Conservation (phyloP, 2,329 filamentous ascomycete species). For the Lachnellula subtilissima region DNA sequence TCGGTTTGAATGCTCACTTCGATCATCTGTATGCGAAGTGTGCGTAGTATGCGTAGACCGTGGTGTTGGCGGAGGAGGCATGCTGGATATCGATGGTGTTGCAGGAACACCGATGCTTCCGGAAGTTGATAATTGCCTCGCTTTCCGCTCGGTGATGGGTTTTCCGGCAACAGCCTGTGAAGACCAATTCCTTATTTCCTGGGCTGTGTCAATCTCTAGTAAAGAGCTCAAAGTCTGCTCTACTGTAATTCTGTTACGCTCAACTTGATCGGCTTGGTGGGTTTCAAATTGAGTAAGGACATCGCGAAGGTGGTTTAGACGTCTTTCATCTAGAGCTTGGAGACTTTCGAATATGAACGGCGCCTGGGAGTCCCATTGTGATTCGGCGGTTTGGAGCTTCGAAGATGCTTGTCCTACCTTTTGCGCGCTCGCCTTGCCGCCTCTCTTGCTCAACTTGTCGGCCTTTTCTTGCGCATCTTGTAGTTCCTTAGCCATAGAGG, state of each 20-base stretch:
- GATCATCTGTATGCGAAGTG: conserved; percentile 22
- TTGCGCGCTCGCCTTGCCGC: conserved; percentile 66
- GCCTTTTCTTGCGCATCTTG: conserved; percentile 78
- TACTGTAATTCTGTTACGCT: conserved; percentile 67
- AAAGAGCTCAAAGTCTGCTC: conserved; percentile 77
- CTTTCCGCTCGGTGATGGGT: conserved; percentile 27
- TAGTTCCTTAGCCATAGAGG: conserved; percentile 76
- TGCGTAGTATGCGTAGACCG: conserved; percentile 19
- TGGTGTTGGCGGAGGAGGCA: conserved; percentile 27
- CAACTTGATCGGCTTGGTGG: conserved; percentile 81
- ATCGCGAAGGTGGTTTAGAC: conserved; percentile 85
- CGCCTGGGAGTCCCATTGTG: conserved; percentile 90
- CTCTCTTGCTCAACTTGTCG: conserved; percentile 80
- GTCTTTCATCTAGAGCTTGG: conserved; percentile 83
- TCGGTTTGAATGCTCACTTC: conserved; percentile 24
- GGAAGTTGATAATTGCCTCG: conserved; percentile 25
- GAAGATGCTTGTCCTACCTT: conserved; percentile 72
- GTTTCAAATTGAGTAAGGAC: conserved; percentile 89
- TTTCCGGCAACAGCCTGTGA: conserved; percentile 36
- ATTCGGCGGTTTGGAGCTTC: conserved; percentile 70
- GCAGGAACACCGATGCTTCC: conserved; percentile 10
- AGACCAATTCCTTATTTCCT: conserved; percentile 76
- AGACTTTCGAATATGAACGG: conserved; percentile 93
- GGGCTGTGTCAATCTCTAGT: conserved; percentile 78
- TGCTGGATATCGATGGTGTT: background rate